phyloP scores from a whole-genome alignment of 345 rosid species.

The Eutrema yunnanense region DNA sequence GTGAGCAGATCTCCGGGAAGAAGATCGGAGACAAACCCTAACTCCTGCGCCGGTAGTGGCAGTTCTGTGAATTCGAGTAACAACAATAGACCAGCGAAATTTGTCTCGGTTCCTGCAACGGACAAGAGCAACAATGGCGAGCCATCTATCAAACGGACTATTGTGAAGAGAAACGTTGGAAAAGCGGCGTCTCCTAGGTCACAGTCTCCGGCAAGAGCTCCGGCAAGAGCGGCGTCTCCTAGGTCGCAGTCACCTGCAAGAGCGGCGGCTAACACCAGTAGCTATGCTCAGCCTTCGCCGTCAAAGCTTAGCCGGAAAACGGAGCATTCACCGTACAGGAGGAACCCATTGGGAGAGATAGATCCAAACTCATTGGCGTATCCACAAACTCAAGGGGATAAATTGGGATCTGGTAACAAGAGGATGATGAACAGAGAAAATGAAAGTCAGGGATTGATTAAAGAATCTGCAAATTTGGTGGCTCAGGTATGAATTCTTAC shows the following conservation, averaged over 20 bases:
- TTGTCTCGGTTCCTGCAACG: constrained; percentile 86
- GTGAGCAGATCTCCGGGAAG: constrained; percentile 84
- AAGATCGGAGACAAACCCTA: constrained; percentile 51
- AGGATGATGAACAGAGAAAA: constrained; percentile 26
- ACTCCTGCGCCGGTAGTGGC: constrained; percentile 8
- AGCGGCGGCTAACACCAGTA: constrained; percentile 16
- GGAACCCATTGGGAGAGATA: constrained; percentile 68
- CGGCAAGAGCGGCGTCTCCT: constrained; percentile 68
- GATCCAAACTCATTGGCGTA: constrained; percentile 47
- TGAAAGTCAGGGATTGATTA: constrained; percentile 10
- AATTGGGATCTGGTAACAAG: constrained; percentile 18
- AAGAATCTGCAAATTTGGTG: constrained; percentile 25
- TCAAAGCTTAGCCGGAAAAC: constrained; percentile 72
- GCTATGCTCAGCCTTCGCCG: constrained; percentile 39
- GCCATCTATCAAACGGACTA: constrained; percentile 39
- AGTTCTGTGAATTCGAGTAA: constrained; percentile 15
- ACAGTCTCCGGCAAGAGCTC: constrained; percentile 66
- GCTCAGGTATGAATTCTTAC: constrained; percentile 33
- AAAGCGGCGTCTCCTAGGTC: constrained; percentile 73
- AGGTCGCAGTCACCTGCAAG: constrained; percentile 77
- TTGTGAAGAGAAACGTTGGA: constrained; percentile 59
- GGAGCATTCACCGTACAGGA: constrained; percentile 68
- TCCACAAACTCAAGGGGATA: constrained; percentile 37
- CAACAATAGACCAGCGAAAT: constrained; percentile 46
- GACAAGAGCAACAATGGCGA: constrained; percentile 41